phyloP scores from a whole-genome alignment of 495 filamentous ascomycete genomes.

The Chaetomium fimeti region DNA sequence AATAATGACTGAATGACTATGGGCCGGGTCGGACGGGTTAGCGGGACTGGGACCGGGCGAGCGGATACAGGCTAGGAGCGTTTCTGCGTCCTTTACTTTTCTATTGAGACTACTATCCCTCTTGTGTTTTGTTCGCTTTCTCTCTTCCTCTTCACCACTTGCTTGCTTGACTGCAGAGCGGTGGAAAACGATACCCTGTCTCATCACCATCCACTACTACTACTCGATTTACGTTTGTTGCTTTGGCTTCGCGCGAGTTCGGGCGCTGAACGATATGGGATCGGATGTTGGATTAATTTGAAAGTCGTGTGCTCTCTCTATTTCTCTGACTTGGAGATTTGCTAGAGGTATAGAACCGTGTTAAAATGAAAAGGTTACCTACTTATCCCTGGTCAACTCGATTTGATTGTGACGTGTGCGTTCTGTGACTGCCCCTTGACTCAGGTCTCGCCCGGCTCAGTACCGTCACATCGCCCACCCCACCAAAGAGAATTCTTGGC shows the following conservation, averaged over 20 bases:
- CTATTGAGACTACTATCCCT: neutral
- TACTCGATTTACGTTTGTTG: neutral
- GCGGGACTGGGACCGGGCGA: neutral
- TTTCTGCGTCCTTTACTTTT: conserved; percentile 12
- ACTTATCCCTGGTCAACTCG: too few relatives aligned
- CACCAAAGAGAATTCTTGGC: neutral
- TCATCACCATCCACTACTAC: conserved; percentile 15
- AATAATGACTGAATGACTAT: conserved; percentile 26
- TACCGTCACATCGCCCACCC: neutral
- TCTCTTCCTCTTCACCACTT: conserved; percentile 11
- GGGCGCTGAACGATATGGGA: neutral
- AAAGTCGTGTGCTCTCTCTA: neutral
- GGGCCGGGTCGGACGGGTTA: conserved; percentile 4
- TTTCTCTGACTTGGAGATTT: neutral
- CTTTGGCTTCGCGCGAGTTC: neutral
- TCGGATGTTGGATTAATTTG: neutral
- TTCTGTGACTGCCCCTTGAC: too few relatives aligned
- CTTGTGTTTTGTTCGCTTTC: conserved; percentile 7
- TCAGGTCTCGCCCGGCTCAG: too few relatives aligned
- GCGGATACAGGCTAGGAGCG: neutral
- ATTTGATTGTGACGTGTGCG: too few relatives aligned
- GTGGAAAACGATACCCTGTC: conserved; percentile 25
- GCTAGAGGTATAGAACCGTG: too few relatives aligned
- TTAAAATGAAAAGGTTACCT: too few relatives aligned
- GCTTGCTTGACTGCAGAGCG: neutral